phyloP scores from a whole-genome alignment of 371 early-diverging fungal genomes.

The Rhizopus arrhizus region DNA sequence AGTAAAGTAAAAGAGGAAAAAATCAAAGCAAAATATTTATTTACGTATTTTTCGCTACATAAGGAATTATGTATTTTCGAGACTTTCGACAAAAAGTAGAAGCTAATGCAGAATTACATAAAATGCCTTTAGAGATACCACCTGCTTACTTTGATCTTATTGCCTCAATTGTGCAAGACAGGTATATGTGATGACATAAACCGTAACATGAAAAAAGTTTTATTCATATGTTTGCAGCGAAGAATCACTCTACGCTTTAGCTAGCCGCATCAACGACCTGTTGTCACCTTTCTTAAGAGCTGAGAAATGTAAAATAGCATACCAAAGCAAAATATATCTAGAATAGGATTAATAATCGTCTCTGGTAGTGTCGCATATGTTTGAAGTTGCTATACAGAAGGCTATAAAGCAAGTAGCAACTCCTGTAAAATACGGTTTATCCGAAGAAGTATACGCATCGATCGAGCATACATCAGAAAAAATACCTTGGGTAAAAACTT shows the following conservation, averaged over 20 bases:
- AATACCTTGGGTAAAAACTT: constrained; percentile 18
- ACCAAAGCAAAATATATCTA: background rate
- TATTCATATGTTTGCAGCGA: constrained; percentile 25
- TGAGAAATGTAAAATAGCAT: constrained; percentile 33
- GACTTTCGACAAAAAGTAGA: constrained; percentile 27
- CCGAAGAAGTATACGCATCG: constrained; percentile 5
- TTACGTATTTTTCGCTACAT: background rate
- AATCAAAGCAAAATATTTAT: background rate
- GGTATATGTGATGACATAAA: constrained; percentile 14
- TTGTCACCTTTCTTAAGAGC: constrained; percentile 43
- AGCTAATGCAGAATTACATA: constrained; percentile 3
- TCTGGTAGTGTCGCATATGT: constrained; percentile 30
- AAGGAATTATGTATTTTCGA: constrained; percentile 42
- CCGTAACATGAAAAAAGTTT: background rate
- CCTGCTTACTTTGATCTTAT: constrained; percentile 27
- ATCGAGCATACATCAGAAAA: constrained; percentile 28
- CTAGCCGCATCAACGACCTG: constrained; percentile 37
- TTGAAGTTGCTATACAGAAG: constrained; percentile 33
- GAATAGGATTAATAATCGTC: background rate
- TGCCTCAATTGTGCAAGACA: constrained; percentile 43
- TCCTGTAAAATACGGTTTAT: constrained; percentile 38
- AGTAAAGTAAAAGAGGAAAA: constrained; percentile 14
- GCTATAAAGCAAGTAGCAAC: constrained; percentile 25
- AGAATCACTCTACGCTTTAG: constrained; percentile 29
- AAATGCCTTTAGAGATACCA: constrained; percentile 28